Percentiles rank a stretch among this genome's conserved stretches.
Evolutionary conservation across 2,329 filamentous ascomycete species (phyloP).

Genomic region (Myriangium duriaei): DNA sequence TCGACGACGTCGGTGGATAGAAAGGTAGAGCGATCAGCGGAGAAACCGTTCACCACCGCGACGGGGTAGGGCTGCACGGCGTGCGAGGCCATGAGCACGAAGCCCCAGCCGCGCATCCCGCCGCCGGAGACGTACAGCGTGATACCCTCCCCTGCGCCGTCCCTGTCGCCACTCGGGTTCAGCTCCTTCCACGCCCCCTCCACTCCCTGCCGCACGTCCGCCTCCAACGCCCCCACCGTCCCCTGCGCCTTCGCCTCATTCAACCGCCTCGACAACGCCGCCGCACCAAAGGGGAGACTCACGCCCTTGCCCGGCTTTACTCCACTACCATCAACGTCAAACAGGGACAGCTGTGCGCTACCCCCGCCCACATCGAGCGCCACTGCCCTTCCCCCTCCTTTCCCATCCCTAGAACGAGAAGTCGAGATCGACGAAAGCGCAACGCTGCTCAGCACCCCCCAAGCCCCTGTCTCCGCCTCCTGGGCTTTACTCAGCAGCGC

Average conservation of each 20-base stretch:
- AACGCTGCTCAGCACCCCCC: slow-evolving; percentile 70
- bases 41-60: slow-evolving; percentile 69
- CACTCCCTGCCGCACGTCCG: not conserved
- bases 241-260: slow-evolving; percentile 26
- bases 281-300: slow-evolving; percentile 59
- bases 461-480: slow-evolving; percentile 70
- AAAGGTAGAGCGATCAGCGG: slow-evolving; percentile 50
- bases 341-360: slow-evolving; percentile 58
- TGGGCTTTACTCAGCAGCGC: slow-evolving; percentile 63
- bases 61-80: slow-evolving; percentile 68
- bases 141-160: slow-evolving; percentile 38
- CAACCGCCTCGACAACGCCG: slow-evolving; percentile 48
- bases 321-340: slow-evolving; percentile 38
- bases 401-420: no score
- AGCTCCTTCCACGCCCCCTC: not conserved
- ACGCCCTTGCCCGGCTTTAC: slow-evolving; percentile 42
- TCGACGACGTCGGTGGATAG: slow-evolving; percentile 37
- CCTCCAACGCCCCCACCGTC: slow-evolving; percentile 23
- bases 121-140: slow-evolving; percentile 79
- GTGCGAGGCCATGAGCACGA: slow-evolving; percentile 72
- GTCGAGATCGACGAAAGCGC: no score
- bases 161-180: slow-evolving; percentile 18
- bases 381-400: slow-evolving; percentile 56
- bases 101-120: slow-evolving; percentile 83
- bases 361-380: slow-evolving; percentile 81